Evolutionary conservation across 2,329 filamentous ascomycete species (phyloP).

Genomic region (Fusarium brevicatenulatum): DNA sequence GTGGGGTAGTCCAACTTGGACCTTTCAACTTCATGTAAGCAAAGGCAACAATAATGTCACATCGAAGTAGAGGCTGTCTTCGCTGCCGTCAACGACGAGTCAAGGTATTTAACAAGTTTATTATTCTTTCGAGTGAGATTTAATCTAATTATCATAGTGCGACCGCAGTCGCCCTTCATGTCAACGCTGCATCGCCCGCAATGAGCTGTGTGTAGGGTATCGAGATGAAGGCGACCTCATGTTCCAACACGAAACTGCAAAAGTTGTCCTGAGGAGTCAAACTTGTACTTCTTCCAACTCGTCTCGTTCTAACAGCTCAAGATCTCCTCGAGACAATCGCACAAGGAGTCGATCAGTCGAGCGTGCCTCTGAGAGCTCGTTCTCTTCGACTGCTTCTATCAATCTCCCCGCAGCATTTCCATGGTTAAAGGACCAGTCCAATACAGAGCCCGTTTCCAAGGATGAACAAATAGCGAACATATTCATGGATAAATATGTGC

Average conservation of each 20-base stretch:
- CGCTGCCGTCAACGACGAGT: constrained; percentile 47
- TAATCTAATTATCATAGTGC: constrained; percentile 34
- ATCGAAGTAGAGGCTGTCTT: constrained; percentile 48
- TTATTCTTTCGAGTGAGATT: background rate
- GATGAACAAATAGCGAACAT: constrained; percentile 46
- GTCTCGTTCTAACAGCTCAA: background rate
- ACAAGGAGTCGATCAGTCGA: constrained; percentile 33
- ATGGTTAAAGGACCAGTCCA: constrained; percentile 38
- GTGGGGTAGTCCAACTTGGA: constrained; percentile 15
- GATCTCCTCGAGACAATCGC: background rate
- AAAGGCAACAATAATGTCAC: constrained; percentile 30
- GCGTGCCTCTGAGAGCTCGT: background rate
- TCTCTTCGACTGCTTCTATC: background rate
- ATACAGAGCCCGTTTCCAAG: background rate
- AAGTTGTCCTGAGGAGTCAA: constrained; percentile 38
- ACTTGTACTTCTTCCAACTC: constrained; percentile 13
- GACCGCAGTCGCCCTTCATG: constrained; percentile 51
- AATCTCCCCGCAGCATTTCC: constrained; percentile 20
- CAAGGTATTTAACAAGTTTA: constrained; percentile 22
- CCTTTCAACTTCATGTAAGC: constrained; percentile 1
- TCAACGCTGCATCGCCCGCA: constrained; percentile 50
- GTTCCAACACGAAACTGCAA: constrained; percentile 51
- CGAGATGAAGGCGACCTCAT: constrained; percentile 51
- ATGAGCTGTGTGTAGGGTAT: constrained; percentile 52
- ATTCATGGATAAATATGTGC: constrained; percentile 53